Base-by-base conservation (phyloP, 306 rosid species). In the Comarum palustre region DNA sequence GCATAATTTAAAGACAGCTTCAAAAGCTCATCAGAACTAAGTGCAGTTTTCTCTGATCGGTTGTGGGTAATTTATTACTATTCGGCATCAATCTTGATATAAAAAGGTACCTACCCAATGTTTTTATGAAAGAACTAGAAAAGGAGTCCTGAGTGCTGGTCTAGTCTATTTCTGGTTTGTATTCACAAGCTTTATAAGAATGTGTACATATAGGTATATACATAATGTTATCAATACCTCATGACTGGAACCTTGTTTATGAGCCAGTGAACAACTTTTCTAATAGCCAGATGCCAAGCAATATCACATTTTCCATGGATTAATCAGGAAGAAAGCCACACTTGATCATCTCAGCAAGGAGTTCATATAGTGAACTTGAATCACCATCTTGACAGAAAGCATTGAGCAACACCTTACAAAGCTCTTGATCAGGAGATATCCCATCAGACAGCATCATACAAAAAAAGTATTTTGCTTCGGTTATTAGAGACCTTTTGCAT, bases 381-480 rank as follows among this genome's bases (percentile, higher is more conserved):
- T 79, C 69, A 14, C 76, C 89, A 63, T 31, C 60, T 46, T 13
- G 66, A 69, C 6, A n/a, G 63, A 79, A 83, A 61, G 63, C 79
- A 61, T 75, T 42, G 46, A 81, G 82, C 89, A 85, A 78, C 66
- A 68, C 78, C 79, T 75, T 71, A 67, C 82, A 87, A 32, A 85
- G 84, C 76, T 81, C 79, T 72, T 66, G 70, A 77, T 85, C 86
- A 39, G 87, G 86, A 62, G 16, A 52, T 71, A 79, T 69, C 38
- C 84, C 83, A 39, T 81, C 78, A 54, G 85, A 77, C 66, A 87
- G 70, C 86, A 87, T 87, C 87, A 83, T 79, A 46, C 34, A 45
- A 45, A 85, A 85, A 76, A 85, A 83, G 61, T 75, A 77, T 67
- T 81, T 83, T 31, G 86, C 86, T 73, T 85, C 74, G 66, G 63